Evolutionary conservation across 768 basidiomycete species (phyloP).

Genomic region (Tubosaeta sp.): DNA sequence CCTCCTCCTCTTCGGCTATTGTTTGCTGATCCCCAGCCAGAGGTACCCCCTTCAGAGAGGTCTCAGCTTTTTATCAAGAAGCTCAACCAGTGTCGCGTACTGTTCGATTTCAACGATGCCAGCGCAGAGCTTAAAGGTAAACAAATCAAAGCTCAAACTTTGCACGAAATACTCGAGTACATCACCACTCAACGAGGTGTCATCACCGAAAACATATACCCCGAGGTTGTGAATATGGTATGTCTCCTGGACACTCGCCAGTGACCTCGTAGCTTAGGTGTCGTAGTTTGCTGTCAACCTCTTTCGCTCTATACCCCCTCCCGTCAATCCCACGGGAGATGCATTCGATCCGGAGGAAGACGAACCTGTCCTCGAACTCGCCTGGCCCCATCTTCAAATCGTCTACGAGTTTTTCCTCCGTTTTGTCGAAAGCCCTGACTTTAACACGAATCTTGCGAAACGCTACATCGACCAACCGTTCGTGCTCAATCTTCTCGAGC

Average conservation of each 20-base stretch:
- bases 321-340: constrained; percentile 96
- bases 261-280: constrained; percentile 5
- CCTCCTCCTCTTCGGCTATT: constrained; percentile 3
- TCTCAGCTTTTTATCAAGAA: constrained; percentile 91
- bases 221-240: constrained; percentile 98
- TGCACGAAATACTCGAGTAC: constrained; percentile 98
- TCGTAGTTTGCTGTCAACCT: constrained; percentile 93
- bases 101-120: constrained; percentile 99
- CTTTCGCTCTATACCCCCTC: constrained; percentile 99
- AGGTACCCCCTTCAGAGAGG: constrained; percentile 84
- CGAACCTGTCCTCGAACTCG: constrained; percentile 96
- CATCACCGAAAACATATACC: constrained; percentile 96
- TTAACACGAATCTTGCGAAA: constrained; percentile 97
- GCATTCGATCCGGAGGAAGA: constrained; percentile 99
- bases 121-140: constrained; percentile 94
- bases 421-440: constrained; percentile 96
- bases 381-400: constrained; percentile 99
- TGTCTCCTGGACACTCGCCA: constrained; percentile 24
- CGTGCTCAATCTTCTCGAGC: constrained; percentile 92
- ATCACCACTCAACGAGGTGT: constrained; percentile 95
- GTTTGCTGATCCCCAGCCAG: constrained; percentile 37
- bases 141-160: constrained; percentile 96
- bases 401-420: constrained; percentile 99
- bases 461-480: constrained; percentile 96
- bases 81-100: constrained; percentile 90